Base-by-base conservation (phyloP, 495 filamentous ascomycete genomes). In the Aspergillus wentii region DNA sequence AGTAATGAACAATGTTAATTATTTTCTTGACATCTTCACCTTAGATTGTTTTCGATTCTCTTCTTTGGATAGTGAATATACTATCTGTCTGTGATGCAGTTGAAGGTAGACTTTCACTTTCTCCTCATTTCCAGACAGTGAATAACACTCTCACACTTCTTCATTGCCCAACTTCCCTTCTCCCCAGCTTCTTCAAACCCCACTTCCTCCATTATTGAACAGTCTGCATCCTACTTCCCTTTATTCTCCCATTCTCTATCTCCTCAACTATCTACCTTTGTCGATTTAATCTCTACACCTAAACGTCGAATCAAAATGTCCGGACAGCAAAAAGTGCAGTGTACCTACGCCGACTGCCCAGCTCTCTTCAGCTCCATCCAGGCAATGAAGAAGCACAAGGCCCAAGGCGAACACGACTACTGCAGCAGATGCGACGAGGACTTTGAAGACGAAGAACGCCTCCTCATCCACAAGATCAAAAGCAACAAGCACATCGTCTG, bases 331-430 rank as follows among this genome's bases (percentile, higher is more conserved):
- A 40, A 36, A 25, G 71, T 74, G 38, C 64, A 59, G 16, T 89
- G 86, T 57, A 72, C 74, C 7, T 76, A 74, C 37, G 54, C 68
- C 8, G 64, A 72, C 14, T 94, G 87, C 53, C 67, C 68, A 1
- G 76, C 61, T 35, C 61, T 66, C 3, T 94, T 94, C 54, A 68
- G 78, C 32, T 61, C 55, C 3, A 37, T 41, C 7, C 40, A 51
- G 5, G 56, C 53, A 1, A 68, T 79, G 64, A 60, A 55, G 18
- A 38, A 47, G 1, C 76, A 81, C 54, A 79, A 79, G 40, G 36
- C 37, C 0, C 49, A 58, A 17, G n/a, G 43, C 8, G 44, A 65
- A 0, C 75, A 79, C 36, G 59, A 70, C 30, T 79, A 72, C 47
- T 80, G 76, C 56, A 29, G 36, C 16, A 43, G 56, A 17, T 79